Evolutionary conservation across 139 green algal genomes (phyloP).

Genomic region (Chlamydomonas incerta): DNA sequence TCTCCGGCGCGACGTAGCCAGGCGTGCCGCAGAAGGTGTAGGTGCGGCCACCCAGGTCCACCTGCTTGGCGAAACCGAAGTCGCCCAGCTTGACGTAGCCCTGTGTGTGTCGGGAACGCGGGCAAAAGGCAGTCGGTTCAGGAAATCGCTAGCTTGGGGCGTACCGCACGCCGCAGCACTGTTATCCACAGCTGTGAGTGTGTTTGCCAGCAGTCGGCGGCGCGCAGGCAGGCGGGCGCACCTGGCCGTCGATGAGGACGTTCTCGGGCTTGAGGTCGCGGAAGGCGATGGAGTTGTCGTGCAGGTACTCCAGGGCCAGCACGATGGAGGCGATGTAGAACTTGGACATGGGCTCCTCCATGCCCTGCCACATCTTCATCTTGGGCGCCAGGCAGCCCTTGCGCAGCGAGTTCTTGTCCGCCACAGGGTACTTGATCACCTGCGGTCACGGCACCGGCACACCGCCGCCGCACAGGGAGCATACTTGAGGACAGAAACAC

Average conservation of each 20-base stretch:
- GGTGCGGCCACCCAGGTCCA: slow-evolving; percentile 79
- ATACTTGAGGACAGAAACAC: too few relatives aligned
- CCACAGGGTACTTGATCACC: slow-evolving; percentile 75
- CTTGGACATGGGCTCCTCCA: slow-evolving; percentile 80
- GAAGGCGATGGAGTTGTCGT: slow-evolving; percentile 89
- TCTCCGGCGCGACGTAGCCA: slow-evolving; percentile 93
- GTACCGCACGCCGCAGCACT: too few relatives aligned
- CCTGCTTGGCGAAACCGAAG: slow-evolving; percentile 90
- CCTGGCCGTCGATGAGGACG: slow-evolving; percentile 89
- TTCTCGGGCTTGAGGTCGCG: slow-evolving; percentile 98
- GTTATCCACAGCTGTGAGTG: too few relatives aligned
- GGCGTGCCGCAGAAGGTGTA: slow-evolving; percentile 98
- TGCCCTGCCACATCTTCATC: slow-evolving; percentile 82
- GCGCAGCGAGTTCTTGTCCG: slow-evolving; percentile 55
- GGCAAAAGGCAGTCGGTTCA: neutral
- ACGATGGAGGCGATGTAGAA: slow-evolving; percentile 94
- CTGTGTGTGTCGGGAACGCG: neutral
- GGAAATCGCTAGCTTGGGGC: too few relatives aligned
- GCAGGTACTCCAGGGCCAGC: slow-evolving; percentile 94
- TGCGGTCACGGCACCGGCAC: neutral
- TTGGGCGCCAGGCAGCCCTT: slow-evolving; percentile 70
- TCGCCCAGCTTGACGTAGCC: slow-evolving; percentile 95
- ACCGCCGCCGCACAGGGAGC: too few relatives aligned
- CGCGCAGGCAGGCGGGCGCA: neutral
- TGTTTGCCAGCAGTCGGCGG: too few relatives aligned